These are phyloP conservation scores for Boletus edulis DNA, from an alignment of 768 basidiomycete species.

Conservation along the genomic window DNA sequence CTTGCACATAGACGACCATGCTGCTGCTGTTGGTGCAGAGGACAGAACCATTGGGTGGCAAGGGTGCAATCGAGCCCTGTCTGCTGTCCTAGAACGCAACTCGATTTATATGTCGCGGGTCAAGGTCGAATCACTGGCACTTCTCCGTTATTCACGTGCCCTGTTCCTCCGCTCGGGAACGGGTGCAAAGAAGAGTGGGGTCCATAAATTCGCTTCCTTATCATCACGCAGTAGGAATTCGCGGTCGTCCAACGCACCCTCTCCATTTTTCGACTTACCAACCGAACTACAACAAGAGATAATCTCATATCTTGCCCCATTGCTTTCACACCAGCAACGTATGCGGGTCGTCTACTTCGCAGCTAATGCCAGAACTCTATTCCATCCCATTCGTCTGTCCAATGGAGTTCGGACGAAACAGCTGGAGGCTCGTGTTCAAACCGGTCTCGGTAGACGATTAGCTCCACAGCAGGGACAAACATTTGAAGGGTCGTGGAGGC, in stretches of 20 bases:
- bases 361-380: slow-evolving; percentile 44
- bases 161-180: slow-evolving; percentile 42
- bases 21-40: slow-evolving; percentile 24
- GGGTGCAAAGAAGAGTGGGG: background rate
- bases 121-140: slow-evolving; percentile 45
- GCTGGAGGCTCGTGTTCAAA: slow-evolving; percentile 2
- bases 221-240: slow-evolving; percentile 7
- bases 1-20: slow-evolving; percentile 27
- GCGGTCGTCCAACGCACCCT: slow-evolving; percentile 1
- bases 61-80: slow-evolving; percentile 33
- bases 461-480: slow-evolving; percentile 6
- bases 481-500: slow-evolving; percentile 35
- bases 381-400: slow-evolving; percentile 28
- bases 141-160: slow-evolving; percentile 50
- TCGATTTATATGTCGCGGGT: slow-evolving; percentile 35
- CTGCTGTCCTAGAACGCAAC: slow-evolving; percentile 43
- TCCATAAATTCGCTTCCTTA: background rate
- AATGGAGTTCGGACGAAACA: slow-evolving; percentile 3
- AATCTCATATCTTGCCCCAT: slow-evolving; percentile 56
- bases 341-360: slow-evolving; percentile 54
- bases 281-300: slow-evolving; percentile 56
- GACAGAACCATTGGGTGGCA: slow-evolving; percentile 29
- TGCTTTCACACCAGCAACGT: slow-evolving; percentile 53
- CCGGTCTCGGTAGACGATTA: slow-evolving; percentile 5
- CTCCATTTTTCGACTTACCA: slow-evolving; percentile 46